A percentile compares a stretch with the other conserved stretches of the same genome.
phyloP scores from a whole-genome alignment of 441 rosid species.

The Bocquillonia castaneifolia region DNA sequence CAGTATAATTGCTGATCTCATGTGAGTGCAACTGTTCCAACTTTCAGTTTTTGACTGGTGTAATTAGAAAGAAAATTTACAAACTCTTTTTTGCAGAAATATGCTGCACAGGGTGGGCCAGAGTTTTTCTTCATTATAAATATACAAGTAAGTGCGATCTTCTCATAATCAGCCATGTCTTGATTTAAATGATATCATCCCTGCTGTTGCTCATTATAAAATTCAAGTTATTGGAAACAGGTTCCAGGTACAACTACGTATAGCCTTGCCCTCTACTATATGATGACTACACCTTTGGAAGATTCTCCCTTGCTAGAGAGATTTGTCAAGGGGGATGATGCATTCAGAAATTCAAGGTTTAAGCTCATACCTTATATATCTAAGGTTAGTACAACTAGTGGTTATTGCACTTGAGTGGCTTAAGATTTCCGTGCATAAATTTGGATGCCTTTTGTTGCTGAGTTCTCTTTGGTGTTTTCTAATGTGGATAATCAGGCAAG shows the following conservation, averaged over 20 bases:
- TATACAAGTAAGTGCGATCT: constrained; percentile 54
- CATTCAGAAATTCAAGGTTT: constrained; percentile 88
- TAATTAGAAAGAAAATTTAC: constrained; percentile 16
- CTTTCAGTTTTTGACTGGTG: constrained; percentile 16
- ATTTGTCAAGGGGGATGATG: constrained; percentile 79
- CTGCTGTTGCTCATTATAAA: constrained; percentile 14
- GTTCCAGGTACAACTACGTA: constrained; percentile 89
- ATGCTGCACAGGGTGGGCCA: constrained; percentile 83
- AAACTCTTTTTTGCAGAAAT: constrained; percentile 54
- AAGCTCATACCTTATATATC: constrained; percentile 97
- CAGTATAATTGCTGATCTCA: neutral
- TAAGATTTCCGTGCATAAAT: constrained; percentile 2
- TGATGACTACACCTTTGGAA: constrained; percentile 80
- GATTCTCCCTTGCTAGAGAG: constrained; percentile 74
- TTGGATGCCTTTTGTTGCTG: neutral
- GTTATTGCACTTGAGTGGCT: constrained; percentile 5
- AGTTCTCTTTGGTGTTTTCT: too few species aligned
- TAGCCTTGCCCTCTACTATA: constrained; percentile 77
- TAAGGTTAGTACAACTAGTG: constrained; percentile 48
- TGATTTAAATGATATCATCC: neutral
- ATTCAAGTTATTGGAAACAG: constrained; percentile 35
- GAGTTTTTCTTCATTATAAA: constrained; percentile 86
- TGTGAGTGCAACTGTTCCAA: neutral
- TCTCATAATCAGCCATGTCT: neutral
- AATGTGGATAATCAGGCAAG: too few species aligned